phyloP scores from a whole-genome alignment of 2,329 filamentous ascomycete genomes.

The Triangularia setosa region DNA sequence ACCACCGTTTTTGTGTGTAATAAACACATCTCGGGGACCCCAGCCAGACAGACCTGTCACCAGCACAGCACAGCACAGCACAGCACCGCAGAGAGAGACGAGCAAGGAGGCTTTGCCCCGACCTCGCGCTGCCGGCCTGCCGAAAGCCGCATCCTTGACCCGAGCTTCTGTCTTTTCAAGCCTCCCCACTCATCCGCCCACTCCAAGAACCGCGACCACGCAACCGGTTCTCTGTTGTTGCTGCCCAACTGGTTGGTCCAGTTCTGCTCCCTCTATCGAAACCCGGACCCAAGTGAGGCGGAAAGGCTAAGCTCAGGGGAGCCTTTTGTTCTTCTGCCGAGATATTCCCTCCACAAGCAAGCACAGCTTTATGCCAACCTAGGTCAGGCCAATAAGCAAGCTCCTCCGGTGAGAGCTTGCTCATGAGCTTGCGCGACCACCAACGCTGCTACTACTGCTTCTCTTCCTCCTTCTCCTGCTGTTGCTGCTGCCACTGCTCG shows the following conservation, averaged over 20 bases:
- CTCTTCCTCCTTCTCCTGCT: neutral
- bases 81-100: neutral
- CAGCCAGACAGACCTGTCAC: neutral
- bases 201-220: conserved; percentile 9
- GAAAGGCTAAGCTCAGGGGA: conserved; percentile 10
- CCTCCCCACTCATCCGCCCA: conserved; percentile 19
- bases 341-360: conserved; percentile 3
- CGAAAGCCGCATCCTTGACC: conserved; percentile 20
- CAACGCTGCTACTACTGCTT: neutral
- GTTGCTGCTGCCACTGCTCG: neutral
- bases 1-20: conserved; percentile 7
- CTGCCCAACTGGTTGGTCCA: conserved; percentile 25
- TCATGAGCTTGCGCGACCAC: neutral
- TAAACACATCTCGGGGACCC: neutral
- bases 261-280: conserved; percentile 12
- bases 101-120: conserved; percentile 7
- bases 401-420: conserved; percentile 1
- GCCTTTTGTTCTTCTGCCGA: conserved; percentile 14
- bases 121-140: conserved; percentile 16
- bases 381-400: conserved; percentile 7
- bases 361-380: conserved; percentile 9
- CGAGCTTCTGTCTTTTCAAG: conserved; percentile 14
- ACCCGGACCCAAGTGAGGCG: conserved; percentile 11
- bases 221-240: conserved; percentile 16
- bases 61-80: neutral